Percentiles rank a stretch among this genome's conserved stretches.
Evolutionary conservation across 495 filamentous ascomycete species (phyloP).

Genomic region (Podospora comata): DNA sequence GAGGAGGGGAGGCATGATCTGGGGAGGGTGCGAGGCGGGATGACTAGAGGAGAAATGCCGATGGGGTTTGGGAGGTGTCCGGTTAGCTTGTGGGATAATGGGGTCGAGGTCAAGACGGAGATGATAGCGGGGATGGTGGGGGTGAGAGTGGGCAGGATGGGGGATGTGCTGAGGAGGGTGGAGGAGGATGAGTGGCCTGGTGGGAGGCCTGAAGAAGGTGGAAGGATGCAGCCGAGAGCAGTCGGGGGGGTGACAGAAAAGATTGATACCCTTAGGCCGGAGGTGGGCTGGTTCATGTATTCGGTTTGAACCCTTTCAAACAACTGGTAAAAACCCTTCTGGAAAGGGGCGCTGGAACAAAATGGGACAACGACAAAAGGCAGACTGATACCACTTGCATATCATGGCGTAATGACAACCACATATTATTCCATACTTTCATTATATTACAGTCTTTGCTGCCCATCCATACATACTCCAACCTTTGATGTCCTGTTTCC

Average conservation of each 20-base stretch:
- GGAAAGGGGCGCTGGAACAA: background rate
- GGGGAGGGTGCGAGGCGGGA: slow-evolving; percentile 18
- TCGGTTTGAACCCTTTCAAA: slow-evolving; percentile 8
- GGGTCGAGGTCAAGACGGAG: slow-evolving; percentile 33
- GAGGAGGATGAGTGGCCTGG: slow-evolving; percentile 26
- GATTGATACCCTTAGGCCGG: slow-evolving; percentile 38
- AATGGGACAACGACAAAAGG: background rate
- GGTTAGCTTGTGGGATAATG: slow-evolving; percentile 33
- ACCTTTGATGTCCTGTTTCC: background rate
- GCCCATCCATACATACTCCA: background rate
- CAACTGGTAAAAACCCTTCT: background rate
- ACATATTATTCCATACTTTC: background rate
- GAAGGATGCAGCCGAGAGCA: slow-evolving; percentile 19
- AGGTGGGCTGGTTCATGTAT: slow-evolving; percentile 43
- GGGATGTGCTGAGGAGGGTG: slow-evolving; percentile 15
- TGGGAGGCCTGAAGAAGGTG: slow-evolving; percentile 36
- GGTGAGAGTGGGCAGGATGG: slow-evolving; percentile 35
- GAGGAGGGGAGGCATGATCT: slow-evolving; percentile 27
- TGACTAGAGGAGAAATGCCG: slow-evolving; percentile 36
- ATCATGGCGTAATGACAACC: background rate
- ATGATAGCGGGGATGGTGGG: slow-evolving; percentile 42
- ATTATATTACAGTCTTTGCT: background rate
- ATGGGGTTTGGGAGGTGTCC: slow-evolving; percentile 39
- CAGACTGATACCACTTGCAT: background rate
- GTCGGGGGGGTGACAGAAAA: slow-evolving; percentile 19